A percentile compares a stretch with the other conserved stretches of the same genome.
Conservation (phyloP, 2,329 filamentous ascomycete genomes). For the Diaporthe sp. region DNA sequence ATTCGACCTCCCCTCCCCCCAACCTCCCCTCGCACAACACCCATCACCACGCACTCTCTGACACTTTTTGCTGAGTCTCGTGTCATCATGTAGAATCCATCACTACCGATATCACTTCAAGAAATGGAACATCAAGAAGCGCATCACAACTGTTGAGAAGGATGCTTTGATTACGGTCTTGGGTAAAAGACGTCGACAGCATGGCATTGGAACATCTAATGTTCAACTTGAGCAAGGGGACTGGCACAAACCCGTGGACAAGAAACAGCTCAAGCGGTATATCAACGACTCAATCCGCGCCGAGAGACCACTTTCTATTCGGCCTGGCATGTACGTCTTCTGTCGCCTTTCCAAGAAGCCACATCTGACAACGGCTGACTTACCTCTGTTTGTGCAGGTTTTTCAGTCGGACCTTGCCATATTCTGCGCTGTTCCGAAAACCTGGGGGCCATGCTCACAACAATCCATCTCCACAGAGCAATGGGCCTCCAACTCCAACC, state of each 20-base stretch:
- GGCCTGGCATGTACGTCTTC: slow-evolving; percentile 12
- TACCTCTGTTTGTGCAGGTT: not conserved
- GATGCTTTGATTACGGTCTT: slow-evolving; percentile 34
- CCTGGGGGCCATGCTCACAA: not conserved
- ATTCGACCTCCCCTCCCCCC: too few species aligned
- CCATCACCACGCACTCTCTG: too few species aligned
- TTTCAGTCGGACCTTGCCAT: not conserved
- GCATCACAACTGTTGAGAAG: slow-evolving; percentile 45
- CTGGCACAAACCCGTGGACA: slow-evolving; percentile 41
- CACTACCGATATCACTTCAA: slow-evolving; percentile 38
- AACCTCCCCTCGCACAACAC: too few species aligned
- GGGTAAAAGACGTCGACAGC: slow-evolving; percentile 7
- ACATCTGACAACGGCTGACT: not conserved
- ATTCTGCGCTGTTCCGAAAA: not conserved
- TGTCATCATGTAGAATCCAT: slow-evolving; percentile 41
- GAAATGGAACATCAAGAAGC: slow-evolving; percentile 34
- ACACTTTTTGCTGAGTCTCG: not conserved
- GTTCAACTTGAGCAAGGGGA: slow-evolving; percentile 42
- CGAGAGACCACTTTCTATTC: not conserved
- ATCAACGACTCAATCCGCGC: slow-evolving; percentile 42
- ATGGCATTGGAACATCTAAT: not conserved
- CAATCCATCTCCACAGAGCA: not conserved
- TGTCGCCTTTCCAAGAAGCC: too few species aligned
- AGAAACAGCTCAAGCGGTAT: slow-evolving; percentile 45
- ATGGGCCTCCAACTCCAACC: slow-evolving; percentile 3